Conservation (phyloP, 192 early-diverging fungal species). For the Entomortierella parvispora region DNA sequence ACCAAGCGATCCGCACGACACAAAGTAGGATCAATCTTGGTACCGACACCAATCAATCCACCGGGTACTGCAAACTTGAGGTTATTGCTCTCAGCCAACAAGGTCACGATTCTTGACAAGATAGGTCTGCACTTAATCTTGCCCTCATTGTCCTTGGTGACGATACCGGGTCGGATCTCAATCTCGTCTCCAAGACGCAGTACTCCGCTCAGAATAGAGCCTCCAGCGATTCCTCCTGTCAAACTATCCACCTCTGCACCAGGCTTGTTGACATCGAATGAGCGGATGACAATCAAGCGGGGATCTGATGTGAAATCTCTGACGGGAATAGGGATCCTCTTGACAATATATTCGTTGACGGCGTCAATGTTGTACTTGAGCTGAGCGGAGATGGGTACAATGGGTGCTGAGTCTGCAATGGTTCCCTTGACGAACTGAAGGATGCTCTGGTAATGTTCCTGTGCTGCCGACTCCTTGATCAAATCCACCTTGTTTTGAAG, state of each 20-base stretch:
- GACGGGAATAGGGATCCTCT: constrained; percentile 93
- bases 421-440: constrained; percentile 93
- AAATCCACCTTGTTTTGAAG: constrained; percentile 99
- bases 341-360: constrained; percentile 97
- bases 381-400: constrained; percentile 98
- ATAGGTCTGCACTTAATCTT: constrained; percentile 87
- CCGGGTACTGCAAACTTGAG: constrained; percentile 99
- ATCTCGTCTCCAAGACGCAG: constrained; percentile 92
- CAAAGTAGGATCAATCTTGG: constrained; percentile 93
- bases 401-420: constrained; percentile 93
- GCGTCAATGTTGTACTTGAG: constrained; percentile 99
- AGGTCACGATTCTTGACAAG: constrained; percentile 86
- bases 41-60: constrained; percentile 97
- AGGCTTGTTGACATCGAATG: constrained; percentile 99
- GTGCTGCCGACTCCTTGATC: constrained; percentile 91
- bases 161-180: constrained; percentile 95
- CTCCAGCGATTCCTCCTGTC: constrained; percentile 98
- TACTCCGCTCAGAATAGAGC: constrained; percentile 93
- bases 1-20: constrained; percentile 97
- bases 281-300: constrained; percentile 96
- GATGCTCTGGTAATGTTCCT: constrained; percentile 92
- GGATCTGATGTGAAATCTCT: constrained; percentile 93
- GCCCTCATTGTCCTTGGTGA: constrained; percentile 87
- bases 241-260: constrained; percentile 93
- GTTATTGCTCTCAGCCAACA: constrained; percentile 89